These are phyloP conservation scores for Sporothrix curviconia DNA, from an alignment of 2,329 filamentous ascomycete species.

Conservation along the genomic window DNA sequence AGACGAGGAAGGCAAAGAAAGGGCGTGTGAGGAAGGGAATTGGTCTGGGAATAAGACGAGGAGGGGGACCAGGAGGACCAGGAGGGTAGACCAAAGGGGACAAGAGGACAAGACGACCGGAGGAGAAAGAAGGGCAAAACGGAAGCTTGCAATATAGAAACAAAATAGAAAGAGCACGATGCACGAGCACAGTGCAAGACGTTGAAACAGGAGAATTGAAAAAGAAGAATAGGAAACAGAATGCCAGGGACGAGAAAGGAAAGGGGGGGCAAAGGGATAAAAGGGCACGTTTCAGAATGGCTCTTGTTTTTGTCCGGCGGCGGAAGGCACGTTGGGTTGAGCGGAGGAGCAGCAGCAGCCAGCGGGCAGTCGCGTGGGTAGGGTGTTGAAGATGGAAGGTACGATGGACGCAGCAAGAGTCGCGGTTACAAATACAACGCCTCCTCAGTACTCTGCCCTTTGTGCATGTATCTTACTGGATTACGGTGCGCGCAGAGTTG, in stretches of 20 bases:
- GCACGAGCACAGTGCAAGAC: not conserved
- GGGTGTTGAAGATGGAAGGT: not conserved
- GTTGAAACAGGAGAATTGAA: too few species aligned
- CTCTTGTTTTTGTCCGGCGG: not conserved
- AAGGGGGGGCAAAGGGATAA: constrained; percentile 2
- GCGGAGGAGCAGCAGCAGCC: too few species aligned
- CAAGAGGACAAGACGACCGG: too few species aligned
- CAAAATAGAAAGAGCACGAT: not conserved
- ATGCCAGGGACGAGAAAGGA: not conserved
- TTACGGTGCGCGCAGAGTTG: not conserved
- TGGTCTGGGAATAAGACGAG: constrained; percentile 1
- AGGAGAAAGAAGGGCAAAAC: not conserved
- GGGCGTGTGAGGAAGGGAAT: too few species aligned
- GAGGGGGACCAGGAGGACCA: not conserved
- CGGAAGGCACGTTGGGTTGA: not conserved
- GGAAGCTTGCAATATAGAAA: not conserved
- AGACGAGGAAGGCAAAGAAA: not conserved
- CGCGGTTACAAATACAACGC: constrained; percentile 2
- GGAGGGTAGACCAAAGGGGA: not conserved
- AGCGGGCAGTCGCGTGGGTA: not conserved
- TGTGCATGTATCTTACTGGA: too few species aligned
- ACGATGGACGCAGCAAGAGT: not conserved
- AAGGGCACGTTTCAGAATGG: not conserved
- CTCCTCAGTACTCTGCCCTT: too few species aligned
- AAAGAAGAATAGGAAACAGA: not conserved